phyloP scores from a whole-genome alignment of 495 filamentous ascomycete genomes.

The Aspergillus mulundensis region DNA sequence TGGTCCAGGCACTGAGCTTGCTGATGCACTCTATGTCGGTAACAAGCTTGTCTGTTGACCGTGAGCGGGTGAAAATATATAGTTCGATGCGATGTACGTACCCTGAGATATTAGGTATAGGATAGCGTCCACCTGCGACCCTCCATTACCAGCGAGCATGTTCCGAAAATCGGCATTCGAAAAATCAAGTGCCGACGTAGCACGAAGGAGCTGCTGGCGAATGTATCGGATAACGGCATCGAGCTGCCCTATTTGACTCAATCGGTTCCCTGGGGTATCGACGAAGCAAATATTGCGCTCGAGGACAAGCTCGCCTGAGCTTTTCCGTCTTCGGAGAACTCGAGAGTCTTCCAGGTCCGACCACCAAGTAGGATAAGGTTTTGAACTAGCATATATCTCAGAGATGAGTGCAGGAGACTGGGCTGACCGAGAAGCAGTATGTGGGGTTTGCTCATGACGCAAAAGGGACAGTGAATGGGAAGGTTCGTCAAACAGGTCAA shows the following conservation, averaged over 20 bases:
- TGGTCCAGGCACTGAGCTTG: constrained; percentile 71
- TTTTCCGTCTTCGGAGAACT: constrained; percentile 69
- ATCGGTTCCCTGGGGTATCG: constrained; percentile 76
- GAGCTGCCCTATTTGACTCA: constrained; percentile 63
- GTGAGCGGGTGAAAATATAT: constrained; percentile 15
- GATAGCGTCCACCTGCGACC: constrained; percentile 83
- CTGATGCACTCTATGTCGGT: constrained; percentile 75
- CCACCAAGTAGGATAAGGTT: constrained; percentile 92
- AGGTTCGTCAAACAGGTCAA: constrained; percentile 60
- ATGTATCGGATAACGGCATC: constrained; percentile 71
- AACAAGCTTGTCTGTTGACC: constrained; percentile 56
- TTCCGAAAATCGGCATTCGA: constrained; percentile 72
- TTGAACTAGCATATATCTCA: constrained; percentile 90
- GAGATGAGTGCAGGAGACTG: constrained; percentile 46
- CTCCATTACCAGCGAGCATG: constrained; percentile 79
- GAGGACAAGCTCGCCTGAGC: constrained; percentile 72
- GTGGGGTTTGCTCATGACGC: constrained; percentile 23
- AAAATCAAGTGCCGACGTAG: constrained; percentile 52
- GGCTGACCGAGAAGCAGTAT: constrained; percentile 29
- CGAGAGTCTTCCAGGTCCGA: constrained; percentile 77
- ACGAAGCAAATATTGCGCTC: constrained; percentile 95
- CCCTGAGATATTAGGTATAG: constrained; percentile 72
- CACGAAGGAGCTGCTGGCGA: constrained; percentile 65
- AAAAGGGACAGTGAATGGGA: constrained; percentile 35
- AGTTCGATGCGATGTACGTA: constrained; percentile 31